Conservation (phyloP, 2,329 filamentous ascomycete species). For the Fusarium sarcochroum region DNA sequence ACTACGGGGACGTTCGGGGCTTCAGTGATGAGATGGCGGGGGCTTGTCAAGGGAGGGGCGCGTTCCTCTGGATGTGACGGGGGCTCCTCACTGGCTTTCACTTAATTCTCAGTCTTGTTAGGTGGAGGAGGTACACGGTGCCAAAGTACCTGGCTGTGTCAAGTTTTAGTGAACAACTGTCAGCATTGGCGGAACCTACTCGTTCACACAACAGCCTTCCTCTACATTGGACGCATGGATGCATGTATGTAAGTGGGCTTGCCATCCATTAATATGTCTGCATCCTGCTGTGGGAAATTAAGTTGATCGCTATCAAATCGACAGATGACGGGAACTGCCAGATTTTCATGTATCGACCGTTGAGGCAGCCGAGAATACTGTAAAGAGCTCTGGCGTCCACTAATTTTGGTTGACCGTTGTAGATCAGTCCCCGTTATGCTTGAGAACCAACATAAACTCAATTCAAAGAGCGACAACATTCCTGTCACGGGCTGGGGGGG, state of each 20-base stretch:
- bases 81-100: not conserved
- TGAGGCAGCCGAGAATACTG: not conserved
- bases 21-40: slow-evolving; percentile 29
- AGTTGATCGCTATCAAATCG: slow-evolving; percentile 8
- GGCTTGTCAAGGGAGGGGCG: slow-evolving; percentile 5
- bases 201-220: not conserved
- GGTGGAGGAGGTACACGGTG: slow-evolving; percentile 11
- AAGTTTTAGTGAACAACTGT: slow-evolving; percentile 42
- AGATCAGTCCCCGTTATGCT: slow-evolving; percentile 3
- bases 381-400: too few species aligned
- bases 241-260: not conserved
- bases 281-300: slow-evolving; percentile 12
- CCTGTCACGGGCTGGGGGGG: slow-evolving; percentile 1
- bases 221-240: too few species aligned
- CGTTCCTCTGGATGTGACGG: not conserved
- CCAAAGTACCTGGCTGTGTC: slow-evolving; percentile 29
- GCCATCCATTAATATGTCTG: not conserved
- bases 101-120: too few species aligned
- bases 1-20: slow-evolving; percentile 27
- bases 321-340: not conserved
- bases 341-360: not conserved
- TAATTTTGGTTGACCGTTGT: slow-evolving; percentile 18
- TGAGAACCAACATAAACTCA: slow-evolving; percentile 17
- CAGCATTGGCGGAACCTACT: slow-evolving; percentile 39
- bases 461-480: slow-evolving; percentile 10